Evolutionary conservation across 306 rosid species (phyloP), one percentile per base, ranked within the genome.

Genomic region (Acacia confusa): DNA sequence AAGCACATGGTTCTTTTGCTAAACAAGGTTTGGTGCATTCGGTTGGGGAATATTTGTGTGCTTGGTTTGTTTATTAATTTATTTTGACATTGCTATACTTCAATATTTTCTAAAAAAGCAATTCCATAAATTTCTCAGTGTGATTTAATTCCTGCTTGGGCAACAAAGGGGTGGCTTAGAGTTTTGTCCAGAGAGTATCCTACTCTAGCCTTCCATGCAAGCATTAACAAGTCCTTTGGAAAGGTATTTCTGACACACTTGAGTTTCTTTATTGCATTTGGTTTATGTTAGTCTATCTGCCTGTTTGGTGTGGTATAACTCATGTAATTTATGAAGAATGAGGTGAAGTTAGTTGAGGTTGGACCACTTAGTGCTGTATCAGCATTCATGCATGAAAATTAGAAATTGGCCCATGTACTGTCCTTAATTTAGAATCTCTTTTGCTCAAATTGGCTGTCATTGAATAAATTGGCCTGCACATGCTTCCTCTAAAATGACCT

Each of bases 151-250:
- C 99, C 99, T 64, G 94, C 75, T 41, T 93, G 98, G 99, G 98
- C 92, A 60, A 94, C 97, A 20, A 92, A 92, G 84, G 94, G 92
- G 41, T 95, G 99, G 99, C 95, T 93, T 72, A 93, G 95, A 80
- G 91, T 86, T 72, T 83, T 95, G 88, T 93, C 97, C 0, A 89
- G 86, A 66, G 98, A 93, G 75, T 95, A 81, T 85, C 98, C 99
- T 68, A 91, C 98, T 78, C 89, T 95, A 43, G 99, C 99, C 66
- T 95, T 95, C 86, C 99, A 95, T 79, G 97, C 97, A 53, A 93
- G 97, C 86, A 86, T 93, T 78, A 95, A 93, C 84, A 95, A 93
- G 86, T 93, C 98, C 78, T 95, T 95, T 82, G 98, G 99, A 83
- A 95, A 95, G 95, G 98, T 95, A 89, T 38, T 19, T 76, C 97